phyloP scores from a whole-genome alignment of 108 stramenopile genomes.

The Parietichytrium sp. region DNA sequence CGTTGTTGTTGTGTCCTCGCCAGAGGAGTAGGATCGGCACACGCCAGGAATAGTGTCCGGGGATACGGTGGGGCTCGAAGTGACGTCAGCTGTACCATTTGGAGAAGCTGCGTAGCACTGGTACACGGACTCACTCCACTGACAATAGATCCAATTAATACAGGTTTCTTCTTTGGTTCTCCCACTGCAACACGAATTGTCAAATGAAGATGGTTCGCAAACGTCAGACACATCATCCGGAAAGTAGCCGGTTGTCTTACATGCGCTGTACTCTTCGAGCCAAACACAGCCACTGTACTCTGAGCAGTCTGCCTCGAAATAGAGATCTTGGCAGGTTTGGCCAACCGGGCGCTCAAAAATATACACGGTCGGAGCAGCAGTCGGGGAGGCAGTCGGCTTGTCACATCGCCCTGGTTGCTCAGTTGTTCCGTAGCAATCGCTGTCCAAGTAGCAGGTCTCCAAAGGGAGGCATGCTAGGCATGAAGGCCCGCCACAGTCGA shows the following conservation, averaged over 20 bases:
- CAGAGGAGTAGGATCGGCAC: background rate
- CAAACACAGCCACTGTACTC: background rate
- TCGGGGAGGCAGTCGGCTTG: background rate
- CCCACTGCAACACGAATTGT: background rate
- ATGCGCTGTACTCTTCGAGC: conserved; percentile 4
- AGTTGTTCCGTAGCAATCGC: conserved; percentile 7
- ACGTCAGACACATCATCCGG: no score
- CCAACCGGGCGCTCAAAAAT: background rate
- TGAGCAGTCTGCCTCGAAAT: background rate
- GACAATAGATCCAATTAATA: background rate
- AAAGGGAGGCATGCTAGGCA: background rate
- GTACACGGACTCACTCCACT: background rate
- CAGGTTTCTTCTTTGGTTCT: conserved; percentile 19
- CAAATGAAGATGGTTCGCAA: no score
- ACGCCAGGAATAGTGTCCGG: background rate
- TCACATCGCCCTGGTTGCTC: background rate
- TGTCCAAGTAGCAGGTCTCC: background rate
- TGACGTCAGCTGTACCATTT: no score
- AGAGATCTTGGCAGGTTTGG: background rate
- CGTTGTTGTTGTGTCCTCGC: no score
- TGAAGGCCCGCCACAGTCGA: conserved; percentile 33
- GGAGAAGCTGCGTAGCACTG: background rate
- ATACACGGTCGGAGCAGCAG: background rate
- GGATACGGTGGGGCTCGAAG: no score
- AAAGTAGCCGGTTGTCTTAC: background rate